A percentile compares a stretch with the other conserved stretches of the same genome.
Evolutionary conservation across 2,329 filamentous ascomycete species (phyloP).

Genomic region (Fusarium chaquense): DNA sequence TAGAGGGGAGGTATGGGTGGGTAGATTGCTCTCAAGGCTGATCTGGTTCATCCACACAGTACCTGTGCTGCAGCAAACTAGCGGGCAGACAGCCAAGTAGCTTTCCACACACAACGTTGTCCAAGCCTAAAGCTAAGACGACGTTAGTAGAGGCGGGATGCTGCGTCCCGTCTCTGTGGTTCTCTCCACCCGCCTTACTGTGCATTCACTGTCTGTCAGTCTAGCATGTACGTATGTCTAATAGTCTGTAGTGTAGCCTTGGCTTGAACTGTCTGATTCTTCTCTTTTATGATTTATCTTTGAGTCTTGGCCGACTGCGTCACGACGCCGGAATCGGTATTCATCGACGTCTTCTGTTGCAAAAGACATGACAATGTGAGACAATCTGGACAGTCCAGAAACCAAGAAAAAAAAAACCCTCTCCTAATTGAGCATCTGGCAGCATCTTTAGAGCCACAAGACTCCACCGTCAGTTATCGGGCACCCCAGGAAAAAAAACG

Average conservation of each 20-base stretch:
- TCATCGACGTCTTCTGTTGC: neutral
- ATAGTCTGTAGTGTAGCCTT: neutral
- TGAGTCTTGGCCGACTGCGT: constrained; percentile 11
- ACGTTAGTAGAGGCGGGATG: constrained; percentile 30
- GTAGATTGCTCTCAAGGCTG: constrained; percentile 35
- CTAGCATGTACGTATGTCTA: neutral
- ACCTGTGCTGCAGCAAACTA: constrained; percentile 6
- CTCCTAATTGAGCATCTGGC: constrained; percentile 16
- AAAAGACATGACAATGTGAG: constrained; percentile 26
- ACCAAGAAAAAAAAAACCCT: constrained; percentile 11
- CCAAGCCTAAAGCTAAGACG: constrained; percentile 6
- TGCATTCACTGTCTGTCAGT: constrained; percentile 10
- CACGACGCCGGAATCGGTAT: neutral
- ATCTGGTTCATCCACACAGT: constrained; percentile 31
- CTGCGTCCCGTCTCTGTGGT: constrained; percentile 34
- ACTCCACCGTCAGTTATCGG: constrained; percentile 18
- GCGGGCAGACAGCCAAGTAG: constrained; percentile 13
- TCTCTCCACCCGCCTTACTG: constrained; percentile 25
- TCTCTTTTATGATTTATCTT: neutral
- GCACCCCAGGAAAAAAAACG: constrained; percentile 32
- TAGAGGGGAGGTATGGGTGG: neutral
- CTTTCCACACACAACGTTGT: constrained; percentile 3
- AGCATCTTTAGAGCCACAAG: constrained; percentile 6
- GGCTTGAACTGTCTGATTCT: neutral
- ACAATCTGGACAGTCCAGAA: constrained; percentile 30